Evolutionary conservation across 176 grass and related monocot genomes (phyloP), one percentile per base, ranked within the genome.

Genomic region (Tillandsia fasciculata): DNA sequence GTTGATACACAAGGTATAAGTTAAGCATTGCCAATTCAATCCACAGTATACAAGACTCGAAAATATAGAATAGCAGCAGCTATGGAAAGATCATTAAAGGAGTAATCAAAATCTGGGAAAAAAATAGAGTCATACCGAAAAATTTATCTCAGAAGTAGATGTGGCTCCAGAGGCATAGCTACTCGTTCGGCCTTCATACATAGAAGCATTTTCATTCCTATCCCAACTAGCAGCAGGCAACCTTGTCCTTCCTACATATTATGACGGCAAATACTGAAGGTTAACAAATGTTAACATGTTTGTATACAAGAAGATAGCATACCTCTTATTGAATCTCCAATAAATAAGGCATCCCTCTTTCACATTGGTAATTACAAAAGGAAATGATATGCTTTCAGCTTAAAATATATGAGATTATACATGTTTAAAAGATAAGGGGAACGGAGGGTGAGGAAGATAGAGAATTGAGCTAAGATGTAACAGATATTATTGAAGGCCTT

Each of bases 181-280:
- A 56, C 54, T 74, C 85, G 78, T 82, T 69, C 52, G 80, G 67
- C 65, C 70, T 64, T 87, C 57, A 71, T 81, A 67, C 47, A 29
- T 77, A 68, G 73, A 67, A 51, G 64, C 49, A 52, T 73, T 50
- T 70, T 85, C 82, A 51, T 73, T 85, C 64, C 66, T 79, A 57
- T 89, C 82, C 73, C 70, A 90, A 81, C 69, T 83, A 50, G 73
- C 64, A 76, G 77, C 73, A 8, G 64, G 68, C 27, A 63, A 28
- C 65, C 79, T 82, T 79, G 71, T 87, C 80, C 50, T 74, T 70
- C 84, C 79, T 75, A 82, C 50, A 29, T 75, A 64, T 29, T 23
- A 73, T 64, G 11, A 33, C 50, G 22, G 5, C 20, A n/a, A 76
- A 69, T 49, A 66, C 20, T 77, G 10, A 56, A 70, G 17, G 23